Percentiles rank a stretch among this genome's conserved stretches.
Evolutionary conservation across 1,284 basidiomycete species (phyloP).

Genomic region (Apiotrichum siamense): DNA sequence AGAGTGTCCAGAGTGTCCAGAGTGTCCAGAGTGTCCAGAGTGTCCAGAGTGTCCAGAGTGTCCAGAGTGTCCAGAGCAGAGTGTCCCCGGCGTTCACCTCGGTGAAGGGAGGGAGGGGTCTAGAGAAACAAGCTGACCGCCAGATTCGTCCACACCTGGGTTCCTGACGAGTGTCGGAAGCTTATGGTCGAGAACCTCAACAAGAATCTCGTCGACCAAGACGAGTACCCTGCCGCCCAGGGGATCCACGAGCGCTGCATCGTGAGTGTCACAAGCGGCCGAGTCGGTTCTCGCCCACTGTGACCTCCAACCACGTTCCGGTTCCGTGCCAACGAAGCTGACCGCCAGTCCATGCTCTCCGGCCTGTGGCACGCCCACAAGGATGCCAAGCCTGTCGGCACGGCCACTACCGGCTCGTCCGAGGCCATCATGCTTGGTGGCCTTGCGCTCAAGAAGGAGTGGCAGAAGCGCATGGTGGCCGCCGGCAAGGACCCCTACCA

Average conservation of each 20-base stretch:
- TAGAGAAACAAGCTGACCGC: too few relatives aligned
- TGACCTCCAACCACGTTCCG: too few relatives aligned
- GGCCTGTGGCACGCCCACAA: constrained; percentile 85
- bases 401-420: constrained; percentile 86
- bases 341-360: constrained; percentile 65
- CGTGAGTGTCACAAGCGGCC: too few relatives aligned
- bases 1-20: too few relatives aligned
- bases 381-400: constrained; percentile 68
- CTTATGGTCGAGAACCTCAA: constrained; percentile 77
- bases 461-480: constrained; percentile 83
- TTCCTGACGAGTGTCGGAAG: constrained; percentile 60
- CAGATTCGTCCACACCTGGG: constrained; percentile 67
- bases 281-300: too few relatives aligned
- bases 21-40: too few relatives aligned
- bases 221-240: constrained; percentile 78
- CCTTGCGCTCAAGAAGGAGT: constrained; percentile 87
- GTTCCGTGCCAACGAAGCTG: too few relatives aligned
- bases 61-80: too few relatives aligned
- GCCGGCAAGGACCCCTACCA: constrained; percentile 79
- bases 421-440: constrained; percentile 92
- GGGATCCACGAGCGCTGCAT: constrained; percentile 70
- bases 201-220: constrained; percentile 85
- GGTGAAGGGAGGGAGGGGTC: too few relatives aligned
- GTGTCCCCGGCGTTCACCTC: too few relatives aligned
- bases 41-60: too few relatives aligned